Percentiles rank a stretch among this genome's conserved stretches.
Conservation (phyloP, 805 yeast species). For the Komagataella pastoris region DNA sequence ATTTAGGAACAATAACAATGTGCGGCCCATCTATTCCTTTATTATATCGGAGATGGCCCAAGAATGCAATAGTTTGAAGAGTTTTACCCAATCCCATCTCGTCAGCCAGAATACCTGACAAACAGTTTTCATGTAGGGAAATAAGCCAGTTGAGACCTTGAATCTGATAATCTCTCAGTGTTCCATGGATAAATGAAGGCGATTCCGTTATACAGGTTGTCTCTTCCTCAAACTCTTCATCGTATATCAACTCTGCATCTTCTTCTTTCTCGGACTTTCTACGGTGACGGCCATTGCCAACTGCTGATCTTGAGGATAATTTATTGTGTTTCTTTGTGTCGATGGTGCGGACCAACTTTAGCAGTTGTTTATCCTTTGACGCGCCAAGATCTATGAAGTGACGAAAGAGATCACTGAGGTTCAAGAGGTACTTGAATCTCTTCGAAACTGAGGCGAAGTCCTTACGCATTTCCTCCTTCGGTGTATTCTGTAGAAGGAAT, state of each 20-base stretch:
- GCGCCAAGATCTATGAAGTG: slow-evolving; percentile 61
- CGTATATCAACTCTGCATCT: slow-evolving; percentile 57
- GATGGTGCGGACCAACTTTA: slow-evolving; percentile 33
- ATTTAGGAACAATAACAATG: slow-evolving; percentile 65
- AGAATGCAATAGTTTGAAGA: slow-evolving; percentile 62
- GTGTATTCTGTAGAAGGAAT: slow-evolving; percentile 38
- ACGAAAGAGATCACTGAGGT: slow-evolving; percentile 51
- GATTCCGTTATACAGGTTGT: slow-evolving; percentile 25
- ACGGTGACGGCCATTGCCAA: slow-evolving; percentile 28
- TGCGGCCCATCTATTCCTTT: slow-evolving; percentile 57
- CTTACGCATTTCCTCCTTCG: slow-evolving; percentile 40
- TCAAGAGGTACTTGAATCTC: slow-evolving; percentile 53
- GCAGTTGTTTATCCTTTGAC: slow-evolving; percentile 42
- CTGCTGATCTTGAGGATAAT: slow-evolving; percentile 5
- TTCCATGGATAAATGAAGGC: slow-evolving; percentile 44
- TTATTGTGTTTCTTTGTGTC: slow-evolving; percentile 10
- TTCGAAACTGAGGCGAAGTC: slow-evolving; percentile 24
- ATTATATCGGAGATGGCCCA: slow-evolving; percentile 58
- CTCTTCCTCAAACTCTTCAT: slow-evolving; percentile 19
- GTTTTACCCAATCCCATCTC: slow-evolving; percentile 85
- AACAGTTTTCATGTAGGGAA: slow-evolving; percentile 48
- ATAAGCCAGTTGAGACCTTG: slow-evolving; percentile 77
- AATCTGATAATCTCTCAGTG: slow-evolving; percentile 59
- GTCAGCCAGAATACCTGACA: slow-evolving; percentile 71
- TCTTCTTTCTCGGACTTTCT: slow-evolving; percentile 70